A percentile compares a stretch with the other conserved stretches of the same genome.
These are phyloP conservation scores for Penicillium sp. DNA, from an alignment of 2,329 filamentous ascomycete species.

Conservation along the genomic window DNA sequence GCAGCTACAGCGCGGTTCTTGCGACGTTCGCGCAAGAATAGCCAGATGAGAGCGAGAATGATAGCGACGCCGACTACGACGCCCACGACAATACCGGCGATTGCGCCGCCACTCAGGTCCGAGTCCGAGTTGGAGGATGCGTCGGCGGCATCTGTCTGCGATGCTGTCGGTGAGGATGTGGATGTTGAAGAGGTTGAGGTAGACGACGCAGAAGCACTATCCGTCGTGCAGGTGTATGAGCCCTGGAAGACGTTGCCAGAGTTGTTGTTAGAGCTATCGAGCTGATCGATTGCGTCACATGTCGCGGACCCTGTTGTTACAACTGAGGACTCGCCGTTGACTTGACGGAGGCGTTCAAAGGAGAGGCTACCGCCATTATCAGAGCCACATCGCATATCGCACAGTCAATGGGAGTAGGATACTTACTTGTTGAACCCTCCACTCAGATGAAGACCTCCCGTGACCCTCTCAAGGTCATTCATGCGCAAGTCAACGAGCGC, in stretches of 20 bases:
- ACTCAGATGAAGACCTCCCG: conserved; percentile 28
- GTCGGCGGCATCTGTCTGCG: background rate
- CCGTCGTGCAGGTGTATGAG: conserved; percentile 28
- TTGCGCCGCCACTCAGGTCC: conserved; percentile 11
- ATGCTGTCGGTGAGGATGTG: background rate
- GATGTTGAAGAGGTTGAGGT: conserved; percentile 30
- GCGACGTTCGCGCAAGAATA: background rate
- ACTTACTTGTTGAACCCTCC: conserved; percentile 32
- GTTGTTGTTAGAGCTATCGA: conserved; percentile 1
- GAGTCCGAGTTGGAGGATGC: background rate
- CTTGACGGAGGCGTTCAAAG: conserved; percentile 29
- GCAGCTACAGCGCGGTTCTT: background rate
- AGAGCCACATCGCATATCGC: background rate
- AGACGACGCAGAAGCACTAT: conserved; percentile 23
- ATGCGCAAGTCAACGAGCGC: conserved; percentile 27
- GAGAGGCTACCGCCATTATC: conserved; percentile 26
- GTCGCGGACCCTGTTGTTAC: conserved; percentile 19
- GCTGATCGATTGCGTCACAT: conserved; percentile 27
- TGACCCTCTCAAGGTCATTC: conserved; percentile 28
- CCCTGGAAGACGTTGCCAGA: conserved; percentile 18
- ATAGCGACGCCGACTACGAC: conserved; percentile 8
- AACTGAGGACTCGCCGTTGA: conserved; percentile 30
- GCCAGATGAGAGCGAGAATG: conserved; percentile 9
- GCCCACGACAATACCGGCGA: conserved; percentile 16
- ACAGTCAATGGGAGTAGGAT: background rate